A percentile compares a stretch with the other conserved stretches of the same genome.
phyloP scores from a whole-genome alignment of 192 early-diverging fungal genomes.

The Backusella macrospora region DNA sequence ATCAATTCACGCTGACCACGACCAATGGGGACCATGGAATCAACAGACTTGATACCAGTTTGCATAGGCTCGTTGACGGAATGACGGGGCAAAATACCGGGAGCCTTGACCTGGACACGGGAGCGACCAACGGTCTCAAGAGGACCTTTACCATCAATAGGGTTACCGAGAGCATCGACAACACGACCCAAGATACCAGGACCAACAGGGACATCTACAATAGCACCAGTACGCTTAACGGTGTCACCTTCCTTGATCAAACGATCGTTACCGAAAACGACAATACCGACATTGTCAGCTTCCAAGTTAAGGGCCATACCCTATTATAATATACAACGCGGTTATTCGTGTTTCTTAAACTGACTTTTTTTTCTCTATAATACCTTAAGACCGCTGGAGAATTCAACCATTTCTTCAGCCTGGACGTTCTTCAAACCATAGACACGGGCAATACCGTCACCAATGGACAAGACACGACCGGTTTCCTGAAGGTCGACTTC shows the following conservation, averaged over 20 bases:
- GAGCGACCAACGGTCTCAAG: constrained; percentile 81
- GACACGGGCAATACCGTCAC: constrained; percentile 99
- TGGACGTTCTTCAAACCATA: constrained; percentile 98
- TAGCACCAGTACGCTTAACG: constrained; percentile 97
- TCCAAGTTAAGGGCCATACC: constrained; percentile 99
- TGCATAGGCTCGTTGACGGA: constrained; percentile 99
- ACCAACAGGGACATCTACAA: constrained; percentile 98
- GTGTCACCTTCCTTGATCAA: constrained; percentile 99
- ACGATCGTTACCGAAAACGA: constrained; percentile 99
- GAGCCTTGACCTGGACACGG: constrained; percentile 99
- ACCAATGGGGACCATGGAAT: constrained; percentile 99
- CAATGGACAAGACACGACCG: constrained; percentile 98
- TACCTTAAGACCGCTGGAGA: constrained; percentile 98
- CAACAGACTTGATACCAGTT: constrained; percentile 99
- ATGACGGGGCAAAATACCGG: constrained; percentile 98
- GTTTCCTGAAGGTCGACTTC: constrained; percentile 95
- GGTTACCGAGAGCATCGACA: constrained; percentile 98
- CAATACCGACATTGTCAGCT: constrained; percentile 99
- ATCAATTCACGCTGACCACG: constrained; percentile 99
- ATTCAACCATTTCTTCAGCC: constrained; percentile 99
- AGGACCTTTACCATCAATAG: constrained; percentile 99
- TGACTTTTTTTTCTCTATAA: neutral
- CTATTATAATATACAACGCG: constrained; percentile 45
- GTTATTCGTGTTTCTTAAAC: neutral
- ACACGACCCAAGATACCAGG: constrained; percentile 92